Base-by-base conservation (phyloP, 148 eudicot species). In the Selenicereus undatus region DNA sequence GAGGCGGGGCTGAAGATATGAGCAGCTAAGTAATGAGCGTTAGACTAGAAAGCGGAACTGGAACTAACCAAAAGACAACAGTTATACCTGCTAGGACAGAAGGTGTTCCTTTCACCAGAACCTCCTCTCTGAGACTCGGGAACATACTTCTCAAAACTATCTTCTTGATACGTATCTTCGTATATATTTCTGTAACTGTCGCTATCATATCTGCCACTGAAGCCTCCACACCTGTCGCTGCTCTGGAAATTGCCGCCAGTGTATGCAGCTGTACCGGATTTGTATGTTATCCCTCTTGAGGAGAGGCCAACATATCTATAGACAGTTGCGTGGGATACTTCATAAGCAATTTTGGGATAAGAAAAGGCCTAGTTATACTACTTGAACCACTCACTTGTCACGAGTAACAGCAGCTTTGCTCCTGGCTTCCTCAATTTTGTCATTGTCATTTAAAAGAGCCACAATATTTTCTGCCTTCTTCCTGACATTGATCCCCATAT, bases 401-500 rank as follows among this genome's bases (percentile, higher is more conserved):
- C 97, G 97, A 70, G 87, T 96, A 75, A 88, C 82, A 81, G 97
- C 90, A 86, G 99, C 99, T 85, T 96, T 96, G 80, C 89, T 91
- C 85, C 99, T 91, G 36, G 79, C 93, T 89, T 91, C 94, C 85
- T 96, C 92, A 72, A 96, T 96, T 84, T 91, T 96, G 35, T 96
- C 99, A 85, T 89, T 91, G 81, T 96, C 85, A 81, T 96, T 96
- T 69, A 96, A 83, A 79, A 96, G 95, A 74, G 93, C 82, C 39
- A 89, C 98, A 69, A 96, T 92, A 76, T 79, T 91, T 89, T 96
- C 99, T 62, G 94, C 97, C 84, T 96, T 96, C 89, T 96, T 96
- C 70, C 99, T 88, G 85, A 96, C 99, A 89, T 96, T 96, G 83
- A 96, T 92, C 48, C 99, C 99, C 79, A 83, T 52, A 81, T 96